Conservation (phyloP, 2,329 filamentous ascomycete genomes). For the Paecilomyces formosus region DNA sequence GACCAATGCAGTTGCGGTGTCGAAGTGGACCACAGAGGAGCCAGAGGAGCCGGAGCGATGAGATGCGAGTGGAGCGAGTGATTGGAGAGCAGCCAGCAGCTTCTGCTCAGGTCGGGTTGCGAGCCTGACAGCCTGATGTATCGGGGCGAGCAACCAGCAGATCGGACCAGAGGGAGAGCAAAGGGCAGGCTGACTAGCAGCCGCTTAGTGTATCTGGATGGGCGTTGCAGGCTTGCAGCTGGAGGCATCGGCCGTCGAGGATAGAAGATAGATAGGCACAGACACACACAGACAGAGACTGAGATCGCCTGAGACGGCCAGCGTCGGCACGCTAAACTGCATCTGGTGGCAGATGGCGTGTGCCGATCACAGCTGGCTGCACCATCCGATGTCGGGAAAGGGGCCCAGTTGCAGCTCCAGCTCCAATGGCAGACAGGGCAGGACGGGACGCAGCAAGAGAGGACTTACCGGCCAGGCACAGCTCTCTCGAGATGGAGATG, state of each 20-base stretch:
- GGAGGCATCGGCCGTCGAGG: neutral
- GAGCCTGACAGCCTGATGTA: neutral
- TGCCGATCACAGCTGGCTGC: neutral
- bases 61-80: neutral
- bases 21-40: neutral
- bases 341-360: neutral
- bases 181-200: too few relatives aligned
- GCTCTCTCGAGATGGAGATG: neutral
- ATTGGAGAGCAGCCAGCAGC: neutral
- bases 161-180: too few relatives aligned
- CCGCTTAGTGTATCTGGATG: too few relatives aligned
- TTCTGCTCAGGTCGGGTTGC: neutral
- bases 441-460: neutral
- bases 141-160: neutral
- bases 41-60: neutral
- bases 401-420: neutral
- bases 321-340: neutral
- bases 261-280: neutral
- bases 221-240: too few relatives aligned
- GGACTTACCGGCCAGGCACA: neutral
- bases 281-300: neutral
- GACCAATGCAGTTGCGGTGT: neutral
- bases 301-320: too few relatives aligned
- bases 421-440: neutral
- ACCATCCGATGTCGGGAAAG: neutral